Base-by-base conservation (phyloP, 345 rosid species). In the Citrus hindsii region DNA sequence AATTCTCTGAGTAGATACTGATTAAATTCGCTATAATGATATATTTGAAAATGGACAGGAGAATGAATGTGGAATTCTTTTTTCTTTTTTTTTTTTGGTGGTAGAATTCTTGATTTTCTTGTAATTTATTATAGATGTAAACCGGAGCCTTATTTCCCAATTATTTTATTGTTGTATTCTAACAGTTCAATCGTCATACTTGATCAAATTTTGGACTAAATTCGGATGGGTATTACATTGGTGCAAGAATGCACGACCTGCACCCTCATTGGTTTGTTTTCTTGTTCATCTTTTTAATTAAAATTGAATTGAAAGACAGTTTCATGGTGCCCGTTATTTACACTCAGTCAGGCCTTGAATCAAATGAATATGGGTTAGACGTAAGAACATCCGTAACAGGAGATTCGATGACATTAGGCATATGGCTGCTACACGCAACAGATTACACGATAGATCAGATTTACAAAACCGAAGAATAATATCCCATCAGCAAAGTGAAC, bases 21-120 rank as follows among this genome's bases (percentile, higher is more conserved):
- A 69, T 55, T 59, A 78, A 78, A 48, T 62, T 56, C 69, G 76
- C 83, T 3, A 71, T 76, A 19, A 64, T 12, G n/a, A 65, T 22
- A 56, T 48, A 37, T 24, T 35, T 33, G 24, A 19, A 56, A 32
- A 24, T 67, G 51, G 66, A 53, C 24, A 16, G 40, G 35, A 32
- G 63, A 40, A 46, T 40, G 40, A 18, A 63, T 25, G 5, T 1
- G 1, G 59, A 33, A 37, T 6, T 21, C 4, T 4, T 37, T 37
- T 37, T 37, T 37, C 7, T 35, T 35, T 6, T 28, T 19, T 9
- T 22, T 28, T 19, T 9, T 51, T 1, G n/a, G 51, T 12, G 1
- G 51, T 38, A 24, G 6, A 38, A 28, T 73, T 73, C 38, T 61
- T 35, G 14, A 37, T 60, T 25, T 60, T 38, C 35, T 2, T 40